These are phyloP conservation scores for Pseudogymnoascus sp. DNA, from an alignment of 2,329 filamentous ascomycete species.

Conservation along the genomic window DNA sequence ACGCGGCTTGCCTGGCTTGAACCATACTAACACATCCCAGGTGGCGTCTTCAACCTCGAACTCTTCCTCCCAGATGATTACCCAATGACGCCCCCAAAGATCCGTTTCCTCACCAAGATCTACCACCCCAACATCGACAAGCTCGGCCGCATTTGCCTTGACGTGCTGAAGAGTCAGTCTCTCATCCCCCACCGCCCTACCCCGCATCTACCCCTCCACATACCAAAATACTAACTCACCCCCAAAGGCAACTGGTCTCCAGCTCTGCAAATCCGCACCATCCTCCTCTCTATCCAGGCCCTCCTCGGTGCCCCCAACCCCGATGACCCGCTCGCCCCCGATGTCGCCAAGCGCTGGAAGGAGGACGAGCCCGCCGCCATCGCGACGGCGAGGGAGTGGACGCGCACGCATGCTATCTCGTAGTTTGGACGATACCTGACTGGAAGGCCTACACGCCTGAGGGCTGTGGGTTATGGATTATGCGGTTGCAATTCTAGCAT, in stretches of 20 bases:
- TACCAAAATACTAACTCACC: background rate
- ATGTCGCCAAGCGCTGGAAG: conserved; percentile 97
- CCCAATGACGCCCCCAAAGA: conserved; percentile 97
- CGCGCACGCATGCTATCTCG: conserved; percentile 38
- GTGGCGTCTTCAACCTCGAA: conserved; percentile 89
- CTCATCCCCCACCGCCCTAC: background rate
- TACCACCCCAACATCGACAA: conserved; percentile 99
- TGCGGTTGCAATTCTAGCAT: background rate
- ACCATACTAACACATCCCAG: conserved; percentile 15
- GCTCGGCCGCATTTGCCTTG: conserved; percentile 90
- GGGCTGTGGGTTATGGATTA: background rate
- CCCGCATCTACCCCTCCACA: conserved; percentile 1
- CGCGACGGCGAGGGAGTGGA: conserved; percentile 88
- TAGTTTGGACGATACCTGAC: conserved; percentile 13
- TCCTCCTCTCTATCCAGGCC: conserved; percentile 96
- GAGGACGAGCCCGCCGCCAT: conserved; percentile 91
- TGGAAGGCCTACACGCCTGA: background rate
- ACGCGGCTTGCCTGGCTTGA: conserved; percentile 10
- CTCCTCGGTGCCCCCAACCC: conserved; percentile 93
- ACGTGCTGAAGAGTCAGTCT: conserved; percentile 84
- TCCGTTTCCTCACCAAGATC: conserved; percentile 97
- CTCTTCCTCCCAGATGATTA: conserved; percentile 98
- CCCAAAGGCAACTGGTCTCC: conserved; percentile 91
- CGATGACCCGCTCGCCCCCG: conserved; percentile 95
- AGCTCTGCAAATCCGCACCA: conserved; percentile 93